Conservation (phyloP, 1,139 yeast species). For the Candida sp. region DNA sequence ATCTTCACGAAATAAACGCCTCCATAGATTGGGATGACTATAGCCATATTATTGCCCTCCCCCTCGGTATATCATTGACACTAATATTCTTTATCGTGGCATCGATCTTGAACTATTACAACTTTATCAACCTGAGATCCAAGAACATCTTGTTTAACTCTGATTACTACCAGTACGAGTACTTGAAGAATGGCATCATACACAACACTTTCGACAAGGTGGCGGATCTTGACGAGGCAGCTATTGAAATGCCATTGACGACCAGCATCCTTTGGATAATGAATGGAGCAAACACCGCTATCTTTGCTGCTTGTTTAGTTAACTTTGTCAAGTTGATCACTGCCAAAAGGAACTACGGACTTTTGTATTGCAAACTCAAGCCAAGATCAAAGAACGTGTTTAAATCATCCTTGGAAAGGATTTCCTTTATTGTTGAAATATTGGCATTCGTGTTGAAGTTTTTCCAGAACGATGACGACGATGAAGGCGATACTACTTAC, state of each 20-base stretch:
- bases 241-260: conserved; percentile 7
- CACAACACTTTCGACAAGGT: background rate
- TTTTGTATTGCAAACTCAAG: conserved; percentile 35
- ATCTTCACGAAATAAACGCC: conserved; percentile 54
- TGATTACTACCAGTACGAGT: conserved; percentile 32
- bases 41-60: conserved; percentile 16
- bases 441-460: conserved; percentile 11
- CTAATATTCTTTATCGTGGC: conserved; percentile 4
- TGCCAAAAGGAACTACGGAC: conserved; percentile 41
- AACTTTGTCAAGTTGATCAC: conserved; percentile 36
- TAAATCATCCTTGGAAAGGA: conserved; percentile 12
- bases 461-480: conserved; percentile 12
- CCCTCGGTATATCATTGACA: conserved; percentile 13
- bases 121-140: conserved; percentile 14
- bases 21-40: conserved; percentile 71
- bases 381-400: conserved; percentile 44
- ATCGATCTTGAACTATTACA: conserved; percentile 16
- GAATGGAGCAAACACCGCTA: conserved; percentile 16
- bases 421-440: conserved; percentile 10
- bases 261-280: conserved; percentile 24
- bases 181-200: conserved; percentile 23
- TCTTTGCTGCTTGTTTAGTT: conserved; percentile 25
- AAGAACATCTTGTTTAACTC: conserved; percentile 17
- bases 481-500: conserved; percentile 7
- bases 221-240: background rate